Percentiles rank a stretch among this genome's conserved stretches.
Conservation (phyloP, 2,329 filamentous ascomycete species). For the Fusarium anguioides region DNA sequence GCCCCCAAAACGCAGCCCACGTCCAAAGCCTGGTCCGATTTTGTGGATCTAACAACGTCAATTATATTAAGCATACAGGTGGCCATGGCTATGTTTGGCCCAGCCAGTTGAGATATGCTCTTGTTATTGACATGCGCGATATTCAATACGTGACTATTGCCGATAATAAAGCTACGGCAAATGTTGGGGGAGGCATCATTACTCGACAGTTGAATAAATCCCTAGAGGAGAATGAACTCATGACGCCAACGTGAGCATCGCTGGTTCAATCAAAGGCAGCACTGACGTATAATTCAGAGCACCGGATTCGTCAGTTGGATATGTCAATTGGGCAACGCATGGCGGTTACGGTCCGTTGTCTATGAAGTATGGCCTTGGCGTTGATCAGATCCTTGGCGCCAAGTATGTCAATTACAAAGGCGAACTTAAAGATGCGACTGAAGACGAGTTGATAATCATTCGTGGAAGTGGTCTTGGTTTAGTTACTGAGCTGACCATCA, state of each 20-base stretch:
- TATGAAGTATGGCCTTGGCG: neutral
- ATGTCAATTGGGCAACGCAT: neutral
- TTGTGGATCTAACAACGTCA: neutral
- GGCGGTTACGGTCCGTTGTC: neutral
- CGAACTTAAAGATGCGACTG: neutral
- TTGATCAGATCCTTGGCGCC: neutral
- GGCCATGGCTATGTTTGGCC: neutral
- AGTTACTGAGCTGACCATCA: neutral
- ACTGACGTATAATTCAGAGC: neutral
- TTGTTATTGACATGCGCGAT: neutral
- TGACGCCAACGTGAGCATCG: neutral
- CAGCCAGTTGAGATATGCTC: neutral
- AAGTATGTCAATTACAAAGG: neutral
- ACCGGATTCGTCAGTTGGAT: neutral
- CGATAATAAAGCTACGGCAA: neutral
- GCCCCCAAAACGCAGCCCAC: neutral
- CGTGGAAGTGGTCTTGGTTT: neutral
- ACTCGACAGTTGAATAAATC: neutral
- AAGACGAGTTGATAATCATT: neutral
- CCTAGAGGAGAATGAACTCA: neutral
- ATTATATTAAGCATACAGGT: neutral
- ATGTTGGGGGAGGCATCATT: neutral
- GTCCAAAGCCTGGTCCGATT: neutral
- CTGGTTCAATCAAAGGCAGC: accelerated
- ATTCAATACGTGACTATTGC: neutral